These are phyloP conservation scores for Microbotryum intermedium DNA, from an alignment of 1,284 basidiomycete species.

Conservation along the genomic window DNA sequence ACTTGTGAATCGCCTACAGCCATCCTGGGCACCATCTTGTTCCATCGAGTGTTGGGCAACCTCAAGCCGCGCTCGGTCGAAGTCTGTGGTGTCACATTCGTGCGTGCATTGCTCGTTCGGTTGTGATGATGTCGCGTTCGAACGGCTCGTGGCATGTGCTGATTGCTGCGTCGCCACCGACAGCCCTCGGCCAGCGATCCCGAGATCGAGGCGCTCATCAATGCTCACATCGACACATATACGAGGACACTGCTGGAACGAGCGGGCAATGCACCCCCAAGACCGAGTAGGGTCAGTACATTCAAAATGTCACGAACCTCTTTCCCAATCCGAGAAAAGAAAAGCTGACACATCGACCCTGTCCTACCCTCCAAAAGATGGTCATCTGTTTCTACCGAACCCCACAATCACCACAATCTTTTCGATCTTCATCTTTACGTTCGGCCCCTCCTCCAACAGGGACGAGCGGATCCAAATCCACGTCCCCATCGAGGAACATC, in stretches of 20 bases:
- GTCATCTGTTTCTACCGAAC: constrained; percentile 16
- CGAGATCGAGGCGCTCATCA: constrained; percentile 11
- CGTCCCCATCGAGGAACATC: neutral
- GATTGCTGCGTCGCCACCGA: neutral
- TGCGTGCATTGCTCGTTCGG: neutral
- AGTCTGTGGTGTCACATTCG: constrained; percentile 13
- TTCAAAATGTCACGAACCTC: neutral
- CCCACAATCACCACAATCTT: neutral
- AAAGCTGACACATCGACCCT: too few relatives aligned
- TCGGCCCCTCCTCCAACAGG: neutral
- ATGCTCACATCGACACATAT: constrained; percentile 8
- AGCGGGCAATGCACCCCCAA: neutral
- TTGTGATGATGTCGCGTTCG: neutral
- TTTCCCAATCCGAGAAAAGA: too few relatives aligned
- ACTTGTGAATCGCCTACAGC: neutral
- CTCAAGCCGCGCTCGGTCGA: constrained; percentile 1
- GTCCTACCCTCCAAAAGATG: constrained; percentile 7
- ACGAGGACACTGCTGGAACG: neutral
- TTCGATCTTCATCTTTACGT: neutral
- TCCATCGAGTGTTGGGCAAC: constrained; percentile 15
- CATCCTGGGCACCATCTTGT: constrained; percentile 14
- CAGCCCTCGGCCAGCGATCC: constrained; percentile 9
- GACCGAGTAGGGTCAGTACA: neutral
- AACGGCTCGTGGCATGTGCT: neutral
- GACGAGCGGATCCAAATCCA: neutral